These are phyloP conservation scores for Cystofilobasidium bisporidii DNA, from an alignment of 768 basidiomycete genomes.

Conservation along the genomic window DNA sequence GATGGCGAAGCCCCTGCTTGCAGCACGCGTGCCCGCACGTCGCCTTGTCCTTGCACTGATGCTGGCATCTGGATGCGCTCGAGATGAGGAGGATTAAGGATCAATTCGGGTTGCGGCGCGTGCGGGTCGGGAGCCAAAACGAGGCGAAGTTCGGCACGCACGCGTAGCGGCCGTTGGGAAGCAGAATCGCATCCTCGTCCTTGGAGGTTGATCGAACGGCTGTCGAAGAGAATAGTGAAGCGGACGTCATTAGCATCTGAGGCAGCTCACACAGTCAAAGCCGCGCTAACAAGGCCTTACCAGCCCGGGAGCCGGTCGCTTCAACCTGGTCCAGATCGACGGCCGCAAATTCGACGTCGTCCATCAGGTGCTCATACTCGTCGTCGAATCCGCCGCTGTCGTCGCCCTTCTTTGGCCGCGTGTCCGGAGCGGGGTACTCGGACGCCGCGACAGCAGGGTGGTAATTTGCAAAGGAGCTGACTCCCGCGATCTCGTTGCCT, in stretches of 20 bases:
- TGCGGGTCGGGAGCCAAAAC: no score
- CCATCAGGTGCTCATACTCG: not conserved
- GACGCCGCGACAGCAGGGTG: not conserved
- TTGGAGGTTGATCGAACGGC: not conserved
- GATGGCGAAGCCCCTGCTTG: not conserved
- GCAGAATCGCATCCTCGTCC: not conserved
- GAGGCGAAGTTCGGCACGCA: not conserved
- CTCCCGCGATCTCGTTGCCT: conserved; percentile 24
- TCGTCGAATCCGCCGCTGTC: not conserved
- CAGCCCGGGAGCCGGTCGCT: no score
- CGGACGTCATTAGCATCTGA: no score
- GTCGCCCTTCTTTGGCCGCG: not conserved
- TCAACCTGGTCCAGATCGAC: not conserved
- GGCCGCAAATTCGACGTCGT: not conserved
- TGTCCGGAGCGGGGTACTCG: conserved; percentile 23
- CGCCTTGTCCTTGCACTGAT: conserved; percentile 11
- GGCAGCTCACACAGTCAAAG: no score
- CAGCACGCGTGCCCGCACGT: conserved; percentile 14
- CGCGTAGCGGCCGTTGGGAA: conserved; percentile 14
- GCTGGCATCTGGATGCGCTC: conserved; percentile 22
- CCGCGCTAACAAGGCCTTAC: no score
- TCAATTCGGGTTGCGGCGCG: no score
- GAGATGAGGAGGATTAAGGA: not conserved
- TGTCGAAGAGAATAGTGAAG: not conserved
- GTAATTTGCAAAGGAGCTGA: conserved; percentile 16